phyloP scores from a whole-genome alignment of 2,329 filamentous ascomycete genomes.

The Cladosporium sp. region DNA sequence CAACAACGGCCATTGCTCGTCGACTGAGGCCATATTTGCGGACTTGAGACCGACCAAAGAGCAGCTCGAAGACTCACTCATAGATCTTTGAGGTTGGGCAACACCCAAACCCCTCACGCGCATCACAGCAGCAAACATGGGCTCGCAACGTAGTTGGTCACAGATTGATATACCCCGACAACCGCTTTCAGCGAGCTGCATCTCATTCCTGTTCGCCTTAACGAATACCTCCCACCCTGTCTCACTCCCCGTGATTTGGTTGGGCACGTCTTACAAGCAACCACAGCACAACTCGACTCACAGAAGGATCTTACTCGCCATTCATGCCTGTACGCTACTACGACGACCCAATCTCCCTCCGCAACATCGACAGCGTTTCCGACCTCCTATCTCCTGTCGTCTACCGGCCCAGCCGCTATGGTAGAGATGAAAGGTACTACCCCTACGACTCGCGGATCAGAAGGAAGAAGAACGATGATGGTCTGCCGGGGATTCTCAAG shows the following conservation, averaged over 20 bases:
- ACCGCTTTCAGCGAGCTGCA: constrained; percentile 12
- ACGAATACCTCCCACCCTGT: no score
- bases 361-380: neutral
- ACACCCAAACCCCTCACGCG: no score
- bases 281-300: no score
- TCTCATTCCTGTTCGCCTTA: constrained; percentile 4
- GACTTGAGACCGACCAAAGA: no score
- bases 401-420: neutral
- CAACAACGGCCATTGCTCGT: no score
- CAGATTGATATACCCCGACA: neutral
- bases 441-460: constrained; percentile 1
- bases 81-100: no score
- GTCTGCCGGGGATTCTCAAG: neutral
- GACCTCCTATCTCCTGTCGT: neutral
- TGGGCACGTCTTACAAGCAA: neutral
- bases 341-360: constrained; percentile 17
- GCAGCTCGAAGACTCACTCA: no score
- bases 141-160: no score
- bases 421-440: constrained; percentile 8
- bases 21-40: no score
- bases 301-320: no score
- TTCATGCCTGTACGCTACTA: constrained; percentile 9
- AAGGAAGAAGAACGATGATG: neutral
- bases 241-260: no score
- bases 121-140: no score